Conservation (phyloP, 2,329 filamentous ascomycete genomes). For the Calycina herbarum region DNA sequence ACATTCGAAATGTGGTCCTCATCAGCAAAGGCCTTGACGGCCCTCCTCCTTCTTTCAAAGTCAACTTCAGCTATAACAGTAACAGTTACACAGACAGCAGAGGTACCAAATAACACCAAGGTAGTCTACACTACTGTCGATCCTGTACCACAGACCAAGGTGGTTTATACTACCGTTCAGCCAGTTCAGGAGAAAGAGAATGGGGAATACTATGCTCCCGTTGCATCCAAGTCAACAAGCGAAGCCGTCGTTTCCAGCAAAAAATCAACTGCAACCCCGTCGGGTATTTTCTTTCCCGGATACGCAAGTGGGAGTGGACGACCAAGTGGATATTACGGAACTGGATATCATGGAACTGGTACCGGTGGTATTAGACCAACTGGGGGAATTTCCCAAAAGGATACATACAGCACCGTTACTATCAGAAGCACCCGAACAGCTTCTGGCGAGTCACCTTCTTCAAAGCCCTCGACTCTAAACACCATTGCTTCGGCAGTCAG, state of each 20-base stretch:
- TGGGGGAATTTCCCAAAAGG: constrained; percentile 4
- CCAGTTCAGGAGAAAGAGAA: background rate
- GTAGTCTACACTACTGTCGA: constrained; percentile 7
- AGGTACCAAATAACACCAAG: background rate
- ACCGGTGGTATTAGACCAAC: constrained; percentile 20
- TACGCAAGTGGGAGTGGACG: constrained; percentile 10
- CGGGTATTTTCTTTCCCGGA: constrained; percentile 20
- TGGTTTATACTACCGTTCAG: background rate
- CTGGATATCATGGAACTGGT: constrained; percentile 12
- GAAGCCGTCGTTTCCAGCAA: constrained; percentile 13
- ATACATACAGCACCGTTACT: background rate
- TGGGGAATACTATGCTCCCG: background rate
- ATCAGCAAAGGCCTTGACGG: constrained; percentile 23
- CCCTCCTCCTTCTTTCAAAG: constrained; percentile 24
- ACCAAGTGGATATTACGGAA: constrained; percentile 8
- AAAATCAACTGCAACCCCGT: constrained; percentile 15
- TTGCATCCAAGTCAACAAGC: background rate
- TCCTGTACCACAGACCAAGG: background rate
- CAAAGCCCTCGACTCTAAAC: background rate
- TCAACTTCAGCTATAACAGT: constrained; percentile 14
- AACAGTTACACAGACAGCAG: background rate
- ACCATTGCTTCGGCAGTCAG: background rate
- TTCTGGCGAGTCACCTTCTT: background rate
- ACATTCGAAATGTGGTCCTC: constrained; percentile 25
- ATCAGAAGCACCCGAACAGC: background rate